phyloP scores from a whole-genome alignment of 1,284 basidiomycete species.

The Malassezia dermatis region DNA sequence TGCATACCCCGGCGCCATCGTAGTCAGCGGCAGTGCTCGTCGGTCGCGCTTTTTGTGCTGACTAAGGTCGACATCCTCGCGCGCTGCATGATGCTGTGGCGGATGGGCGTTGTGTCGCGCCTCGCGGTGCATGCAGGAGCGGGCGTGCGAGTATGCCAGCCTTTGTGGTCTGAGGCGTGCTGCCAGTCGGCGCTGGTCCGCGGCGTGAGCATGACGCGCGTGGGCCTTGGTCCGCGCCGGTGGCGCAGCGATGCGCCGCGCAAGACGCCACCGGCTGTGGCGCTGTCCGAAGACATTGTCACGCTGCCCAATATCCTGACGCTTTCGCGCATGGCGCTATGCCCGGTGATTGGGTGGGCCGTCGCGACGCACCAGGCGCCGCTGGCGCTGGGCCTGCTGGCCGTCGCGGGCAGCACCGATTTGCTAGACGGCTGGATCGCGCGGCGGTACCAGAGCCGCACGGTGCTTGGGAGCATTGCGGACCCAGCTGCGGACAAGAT shows the following conservation, averaged over 20 bases:
- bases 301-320: slow-evolving; percentile 89
- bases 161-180: background rate
- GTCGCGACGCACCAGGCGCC: slow-evolving; percentile 73
- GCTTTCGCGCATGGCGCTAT: slow-evolving; percentile 69
- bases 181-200: background rate
- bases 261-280: background rate
- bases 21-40: background rate
- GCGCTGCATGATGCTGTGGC: background rate
- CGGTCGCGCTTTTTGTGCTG: background rate
- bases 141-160: background rate
- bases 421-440: slow-evolving; percentile 85
- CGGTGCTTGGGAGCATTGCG: slow-evolving; percentile 83
- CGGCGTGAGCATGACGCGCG: background rate
- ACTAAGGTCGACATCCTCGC: background rate
- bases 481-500: slow-evolving; percentile 96
- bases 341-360: slow-evolving; percentile 82
- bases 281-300: slow-evolving; percentile 17
- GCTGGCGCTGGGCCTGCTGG: slow-evolving; percentile 68
- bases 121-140: background rate
- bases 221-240: background rate
- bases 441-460: slow-evolving; percentile 59
- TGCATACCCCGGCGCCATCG: slow-evolving; percentile 17
- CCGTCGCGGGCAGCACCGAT: slow-evolving; percentile 81
- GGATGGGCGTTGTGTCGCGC: background rate
- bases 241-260: background rate